phyloP scores from a whole-genome alignment of 495 filamentous ascomycete genomes.

The Podospora comata region DNA sequence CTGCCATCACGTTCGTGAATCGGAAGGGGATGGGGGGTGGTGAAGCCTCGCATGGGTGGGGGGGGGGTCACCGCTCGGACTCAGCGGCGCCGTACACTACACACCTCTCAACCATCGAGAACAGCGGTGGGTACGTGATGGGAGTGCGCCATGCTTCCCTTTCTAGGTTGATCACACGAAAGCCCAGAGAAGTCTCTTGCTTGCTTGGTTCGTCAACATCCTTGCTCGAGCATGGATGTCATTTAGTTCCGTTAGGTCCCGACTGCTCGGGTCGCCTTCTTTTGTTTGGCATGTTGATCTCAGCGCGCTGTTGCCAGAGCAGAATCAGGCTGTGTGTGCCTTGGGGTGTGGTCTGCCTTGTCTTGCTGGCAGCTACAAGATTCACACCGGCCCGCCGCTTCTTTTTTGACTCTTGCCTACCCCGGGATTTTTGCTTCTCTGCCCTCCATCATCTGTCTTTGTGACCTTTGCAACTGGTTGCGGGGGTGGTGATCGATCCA shows the following conservation, averaged over 20 bases:
- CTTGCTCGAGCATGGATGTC: neutral
- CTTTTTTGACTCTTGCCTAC: neutral
- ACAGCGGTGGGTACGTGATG: neutral
- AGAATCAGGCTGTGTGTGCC: slow-evolving; percentile 13
- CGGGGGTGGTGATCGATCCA: neutral
- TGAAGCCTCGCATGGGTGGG: neutral
- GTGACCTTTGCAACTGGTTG: neutral
- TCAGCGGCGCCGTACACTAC: neutral
- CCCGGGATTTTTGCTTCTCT: neutral
- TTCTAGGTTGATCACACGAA: neutral
- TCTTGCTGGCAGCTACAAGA: neutral
- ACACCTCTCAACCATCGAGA: neutral
- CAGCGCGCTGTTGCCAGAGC: neutral
- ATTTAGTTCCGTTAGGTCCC: neutral
- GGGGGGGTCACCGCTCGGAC: slow-evolving; percentile 1
- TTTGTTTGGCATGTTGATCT: neutral
- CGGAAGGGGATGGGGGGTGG: neutral
- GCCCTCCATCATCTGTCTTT: neutral
- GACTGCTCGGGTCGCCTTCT: slow-evolving; percentile 1
- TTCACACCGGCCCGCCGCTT: neutral
- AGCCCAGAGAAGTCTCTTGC: neutral
- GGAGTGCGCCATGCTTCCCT: neutral
- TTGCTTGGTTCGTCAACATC: neutral
- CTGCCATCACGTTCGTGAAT: neutral
- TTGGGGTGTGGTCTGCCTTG: slow-evolving; percentile 16